Percentiles rank a stretch among this genome's conserved stretches.
Evolutionary conservation across 2,329 filamentous ascomycete genomes (phyloP).

Genomic region (Plenodomus tracheiphilus): DNA sequence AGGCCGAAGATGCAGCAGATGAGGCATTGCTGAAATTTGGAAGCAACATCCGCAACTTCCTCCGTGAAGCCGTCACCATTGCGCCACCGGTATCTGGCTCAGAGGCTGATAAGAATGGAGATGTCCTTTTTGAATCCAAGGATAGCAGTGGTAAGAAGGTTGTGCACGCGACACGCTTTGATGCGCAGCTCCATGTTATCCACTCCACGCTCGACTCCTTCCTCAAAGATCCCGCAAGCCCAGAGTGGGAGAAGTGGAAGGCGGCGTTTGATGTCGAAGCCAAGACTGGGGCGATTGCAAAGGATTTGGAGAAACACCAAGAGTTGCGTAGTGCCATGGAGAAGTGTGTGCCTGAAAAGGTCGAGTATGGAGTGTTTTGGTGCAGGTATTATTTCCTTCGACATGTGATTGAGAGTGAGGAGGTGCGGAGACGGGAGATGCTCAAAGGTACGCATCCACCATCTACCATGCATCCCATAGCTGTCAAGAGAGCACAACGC

Average conservation of each 20-base stretch:
- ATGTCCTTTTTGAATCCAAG: conserved; percentile 90
- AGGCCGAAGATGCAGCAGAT: conserved; percentile 92
- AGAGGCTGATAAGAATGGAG: conserved; percentile 48
- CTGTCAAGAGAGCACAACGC: background rate
- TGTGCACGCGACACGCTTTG: conserved; percentile 91
- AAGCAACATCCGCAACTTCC: conserved; percentile 83
- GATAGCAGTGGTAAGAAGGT: conserved; percentile 87
- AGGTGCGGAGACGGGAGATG: conserved; percentile 83
- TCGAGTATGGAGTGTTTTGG: conserved; percentile 93
- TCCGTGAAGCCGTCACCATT: conserved; percentile 87
- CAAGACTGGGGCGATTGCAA: conserved; percentile 81
- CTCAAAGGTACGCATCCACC: conserved; percentile 71
- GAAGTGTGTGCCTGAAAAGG: conserved; percentile 87
- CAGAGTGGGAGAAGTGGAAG: conserved; percentile 75
- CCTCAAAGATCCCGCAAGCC: conserved; percentile 74
- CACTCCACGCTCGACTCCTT: conserved; percentile 83
- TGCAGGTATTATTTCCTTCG: conserved; percentile 92
- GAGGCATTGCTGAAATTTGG: conserved; percentile 93
- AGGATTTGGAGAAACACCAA: conserved; percentile 81
- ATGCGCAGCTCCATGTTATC: conserved; percentile 93
- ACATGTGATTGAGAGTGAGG: conserved; percentile 90
- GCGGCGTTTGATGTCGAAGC: conserved; percentile 76
- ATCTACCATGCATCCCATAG: no score
- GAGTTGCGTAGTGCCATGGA: conserved; percentile 91
- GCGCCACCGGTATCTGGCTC: conserved; percentile 65